Evolutionary conservation across 768 basidiomycete species (phyloP).

Genomic region (Rossbeevera mucosa): DNA sequence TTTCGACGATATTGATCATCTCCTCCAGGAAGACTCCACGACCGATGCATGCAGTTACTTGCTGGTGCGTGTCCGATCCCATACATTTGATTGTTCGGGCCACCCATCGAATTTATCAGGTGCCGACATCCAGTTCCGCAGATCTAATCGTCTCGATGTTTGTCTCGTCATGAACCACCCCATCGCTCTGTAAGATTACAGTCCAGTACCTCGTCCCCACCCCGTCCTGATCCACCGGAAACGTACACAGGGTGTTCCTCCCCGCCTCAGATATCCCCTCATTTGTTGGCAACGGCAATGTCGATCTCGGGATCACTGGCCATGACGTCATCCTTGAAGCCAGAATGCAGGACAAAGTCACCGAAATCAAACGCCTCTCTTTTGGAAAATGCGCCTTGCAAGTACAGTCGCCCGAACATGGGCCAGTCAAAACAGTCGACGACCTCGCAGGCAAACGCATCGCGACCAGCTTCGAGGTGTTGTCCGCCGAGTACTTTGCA

Average conservation of each 20-base stretch:
- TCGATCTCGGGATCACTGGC: constrained; percentile 96
- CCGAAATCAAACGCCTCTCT: constrained; percentile 76
- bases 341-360: constrained; percentile 71
- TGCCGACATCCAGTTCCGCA: constrained; percentile 92
- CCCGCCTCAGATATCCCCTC: constrained; percentile 97
- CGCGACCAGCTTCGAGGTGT: constrained; percentile 92
- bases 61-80: constrained; percentile 49
- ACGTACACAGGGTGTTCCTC: constrained; percentile 79
- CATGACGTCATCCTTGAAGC: constrained; percentile 96
- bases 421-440: constrained; percentile 64
- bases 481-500: constrained; percentile 75
- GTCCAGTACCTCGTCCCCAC: not conserved
- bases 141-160: constrained; percentile 85
- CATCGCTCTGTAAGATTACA: constrained; percentile 72
- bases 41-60: constrained; percentile 82
- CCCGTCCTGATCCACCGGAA: not conserved
- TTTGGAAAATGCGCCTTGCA: constrained; percentile 91
- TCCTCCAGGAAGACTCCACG: constrained; percentile 72
- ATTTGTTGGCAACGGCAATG: constrained; percentile 96
- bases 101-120: constrained; percentile 40
- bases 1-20: not conserved
- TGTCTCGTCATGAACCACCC: constrained; percentile 91
- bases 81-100: too few species aligned
- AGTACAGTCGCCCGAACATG: constrained; percentile 84
- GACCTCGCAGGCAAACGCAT: constrained; percentile 87